Conservation (phyloP, 1,284 basidiomycete species). For the Sutorius eximius region DNA sequence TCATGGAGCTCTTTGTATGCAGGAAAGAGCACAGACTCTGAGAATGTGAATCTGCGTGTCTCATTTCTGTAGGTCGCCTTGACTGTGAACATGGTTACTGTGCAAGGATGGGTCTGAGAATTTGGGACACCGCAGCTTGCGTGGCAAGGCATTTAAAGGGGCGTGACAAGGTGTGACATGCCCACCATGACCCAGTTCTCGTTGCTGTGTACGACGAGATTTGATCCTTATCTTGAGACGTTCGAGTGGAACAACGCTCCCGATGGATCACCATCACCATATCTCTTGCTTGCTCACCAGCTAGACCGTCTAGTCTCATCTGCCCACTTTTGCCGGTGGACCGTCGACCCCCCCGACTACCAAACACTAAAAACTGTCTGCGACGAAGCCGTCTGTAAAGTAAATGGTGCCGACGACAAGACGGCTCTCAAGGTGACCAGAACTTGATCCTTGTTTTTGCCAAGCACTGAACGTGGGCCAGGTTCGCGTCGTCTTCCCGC, state of each 20-base stretch:
- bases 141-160: slow-evolving; percentile 17
- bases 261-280: slow-evolving; percentile 49
- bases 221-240: slow-evolving; percentile 49
- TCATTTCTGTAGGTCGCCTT: slow-evolving; percentile 55
- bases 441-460: not conserved
- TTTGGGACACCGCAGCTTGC: slow-evolving; percentile 20
- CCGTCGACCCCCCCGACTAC: slow-evolving; percentile 38
- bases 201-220: slow-evolving; percentile 39
- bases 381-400: slow-evolving; percentile 40
- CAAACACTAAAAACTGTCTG: slow-evolving; percentile 43
- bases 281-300: slow-evolving; percentile 60
- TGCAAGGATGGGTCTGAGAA: slow-evolving; percentile 19
- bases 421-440: slow-evolving; percentile 38
- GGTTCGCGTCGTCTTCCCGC: slow-evolving; percentile 58
- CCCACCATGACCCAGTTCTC: slow-evolving; percentile 11
- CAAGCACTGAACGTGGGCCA: slow-evolving; percentile 28
- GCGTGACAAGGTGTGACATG: slow-evolving; percentile 27
- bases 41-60: slow-evolving; percentile 49
- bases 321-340: slow-evolving; percentile 52
- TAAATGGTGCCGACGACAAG: slow-evolving; percentile 20
- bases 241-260: slow-evolving; percentile 57
- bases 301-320: slow-evolving; percentile 55
- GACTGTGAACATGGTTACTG: slow-evolving; percentile 50
- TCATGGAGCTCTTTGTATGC: slow-evolving; percentile 42
- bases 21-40: slow-evolving; percentile 42